phyloP scores from a whole-genome alignment of 306 rosid species.

The Luffa acutangula region DNA sequence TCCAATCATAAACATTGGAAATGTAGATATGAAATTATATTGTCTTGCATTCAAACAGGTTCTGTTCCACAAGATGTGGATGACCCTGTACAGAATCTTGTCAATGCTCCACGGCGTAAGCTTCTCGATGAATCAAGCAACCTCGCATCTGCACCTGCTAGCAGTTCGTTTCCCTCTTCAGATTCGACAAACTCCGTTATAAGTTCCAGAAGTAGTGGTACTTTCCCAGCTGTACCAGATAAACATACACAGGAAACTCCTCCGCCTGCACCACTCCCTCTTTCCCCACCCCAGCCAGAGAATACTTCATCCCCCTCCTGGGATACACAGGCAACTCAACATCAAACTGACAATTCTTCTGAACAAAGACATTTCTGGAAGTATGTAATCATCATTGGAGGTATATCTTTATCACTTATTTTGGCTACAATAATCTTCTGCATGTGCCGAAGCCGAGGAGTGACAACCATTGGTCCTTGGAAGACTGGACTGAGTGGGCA shows the following conservation, averaged over 20 bases:
- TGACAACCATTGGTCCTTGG: slow-evolving; percentile 69
- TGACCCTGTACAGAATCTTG: slow-evolving; percentile 13
- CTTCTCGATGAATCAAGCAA: slow-evolving; percentile 58
- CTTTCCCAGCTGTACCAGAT: slow-evolving; percentile 53
- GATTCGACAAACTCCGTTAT: slow-evolving; percentile 35
- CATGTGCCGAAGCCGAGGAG: slow-evolving; percentile 56
- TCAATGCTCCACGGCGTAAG: slow-evolving; percentile 39
- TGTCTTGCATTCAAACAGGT: slow-evolving; percentile 27
- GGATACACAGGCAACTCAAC: slow-evolving; percentile 12
- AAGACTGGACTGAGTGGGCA: slow-evolving; percentile 92
- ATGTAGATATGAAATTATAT: neutral
- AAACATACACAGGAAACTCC: slow-evolving; percentile 22
- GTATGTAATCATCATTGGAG: slow-evolving; percentile 21
- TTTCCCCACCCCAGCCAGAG: slow-evolving; percentile 12
- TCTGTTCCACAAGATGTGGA: slow-evolving; percentile 18
- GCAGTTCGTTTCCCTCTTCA: slow-evolving; percentile 14
- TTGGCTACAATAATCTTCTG: slow-evolving; percentile 32
- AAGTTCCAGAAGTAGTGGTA: slow-evolving; percentile 51
- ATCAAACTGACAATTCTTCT: slow-evolving; percentile 9
- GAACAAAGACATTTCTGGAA: slow-evolving; percentile 47
- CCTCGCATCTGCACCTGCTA: slow-evolving; percentile 55
- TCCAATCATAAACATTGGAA: neutral
- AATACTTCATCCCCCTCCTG: slow-evolving; percentile 9
- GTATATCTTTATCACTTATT: slow-evolving; percentile 31
- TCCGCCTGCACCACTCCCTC: slow-evolving; percentile 19